Base-by-base conservation (phyloP, 1,139 yeast species). In the Petasospora fabianii region DNA sequence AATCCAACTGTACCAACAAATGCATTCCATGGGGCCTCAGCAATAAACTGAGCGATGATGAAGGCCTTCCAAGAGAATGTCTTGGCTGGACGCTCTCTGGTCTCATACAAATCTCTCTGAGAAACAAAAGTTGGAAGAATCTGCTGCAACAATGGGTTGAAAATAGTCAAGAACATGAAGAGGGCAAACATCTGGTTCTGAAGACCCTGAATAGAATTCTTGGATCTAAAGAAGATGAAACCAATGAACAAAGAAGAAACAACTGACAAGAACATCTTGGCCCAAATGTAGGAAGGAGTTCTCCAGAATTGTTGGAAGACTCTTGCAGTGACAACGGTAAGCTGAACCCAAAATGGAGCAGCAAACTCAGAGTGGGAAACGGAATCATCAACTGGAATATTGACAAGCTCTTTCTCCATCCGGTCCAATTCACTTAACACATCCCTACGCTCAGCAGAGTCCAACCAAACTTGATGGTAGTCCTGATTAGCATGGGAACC, bases 31-130 rank as follows among this genome's bases (percentile, higher is more conserved):
- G 95, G 95, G 26, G 84, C 59, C 58, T 87, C 96, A 26, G 49
- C 51, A 74, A 61, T 51, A 77, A 86, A 67, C 61, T 85, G 90
- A 16, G 85, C 76, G 24, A 70, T 59, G 24, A 86, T 62, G 62
- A 73, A 67, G 43, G 77, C 71, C 62, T 68, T 50, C 94, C 95
- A 77, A 3, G 77, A 66, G 49, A 68, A 84, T 31, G 68, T 79
- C 65, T 67, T 77, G 46, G 76, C 80, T 11, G 96, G 96, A 30
- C 95, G 77, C 62, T 88, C 97, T 59, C 96, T 77, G n/a, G 82
- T 90, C 59, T 86, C 96, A 58, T 85, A 88, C 34, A 88, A 66
- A 51, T 79, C 79, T 64, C 96, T 77, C 61, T 84, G 95, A 34
- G 65, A 61, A 35, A 82, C 80, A 57, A 71, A 85, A 42, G 73